phyloP scores from a whole-genome alignment of 2,329 filamentous ascomycete species.

The Lasiodiplodia gonubiensis region DNA sequence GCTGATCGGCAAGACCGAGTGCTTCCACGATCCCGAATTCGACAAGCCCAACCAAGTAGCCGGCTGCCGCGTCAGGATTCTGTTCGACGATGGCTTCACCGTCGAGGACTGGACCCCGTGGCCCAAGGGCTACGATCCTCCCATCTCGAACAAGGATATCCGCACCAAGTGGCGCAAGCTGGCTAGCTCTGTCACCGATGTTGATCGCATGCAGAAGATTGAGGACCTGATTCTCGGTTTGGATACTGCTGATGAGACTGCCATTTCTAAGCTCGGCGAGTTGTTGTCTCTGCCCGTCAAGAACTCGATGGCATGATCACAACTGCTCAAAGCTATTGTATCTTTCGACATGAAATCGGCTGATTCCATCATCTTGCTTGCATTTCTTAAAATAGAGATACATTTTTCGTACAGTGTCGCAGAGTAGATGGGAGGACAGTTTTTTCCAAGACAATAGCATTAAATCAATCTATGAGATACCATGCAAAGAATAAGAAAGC shows the following conservation, averaged over 20 bases:
- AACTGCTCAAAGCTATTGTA: background rate
- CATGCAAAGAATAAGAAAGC: too few relatives aligned
- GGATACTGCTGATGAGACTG: slow-evolving; percentile 35
- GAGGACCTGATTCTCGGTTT: slow-evolving; percentile 41
- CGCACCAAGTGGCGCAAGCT: slow-evolving; percentile 44
- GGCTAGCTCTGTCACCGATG: slow-evolving; percentile 40
- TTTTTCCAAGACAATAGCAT: too few relatives aligned
- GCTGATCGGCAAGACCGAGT: slow-evolving; percentile 41
- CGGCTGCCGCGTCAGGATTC: slow-evolving; percentile 32
- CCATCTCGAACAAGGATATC: slow-evolving; percentile 47
- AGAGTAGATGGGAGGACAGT: too few relatives aligned
- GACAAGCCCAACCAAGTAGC: slow-evolving; percentile 8
- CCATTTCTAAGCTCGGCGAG: slow-evolving; percentile 30
- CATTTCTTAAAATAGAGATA: too few relatives aligned
- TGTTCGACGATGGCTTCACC: slow-evolving; percentile 35
- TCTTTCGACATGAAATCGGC: too few relatives aligned
- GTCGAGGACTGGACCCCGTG: slow-evolving; percentile 33
- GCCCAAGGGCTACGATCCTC: slow-evolving; percentile 42
- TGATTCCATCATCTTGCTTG: too few relatives aligned
- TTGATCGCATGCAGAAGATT: slow-evolving; percentile 37
- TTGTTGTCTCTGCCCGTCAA: slow-evolving; percentile 8
- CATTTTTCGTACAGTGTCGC: too few relatives aligned
- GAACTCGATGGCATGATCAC: slow-evolving; percentile 16
- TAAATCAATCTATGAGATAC: too few relatives aligned
- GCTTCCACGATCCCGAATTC: slow-evolving; percentile 27